Evolutionary conservation across 2,329 filamentous ascomycete genomes (phyloP), one percentile per base, ranked within the genome.

Genomic region (Xylariaceae sp.): DNA sequence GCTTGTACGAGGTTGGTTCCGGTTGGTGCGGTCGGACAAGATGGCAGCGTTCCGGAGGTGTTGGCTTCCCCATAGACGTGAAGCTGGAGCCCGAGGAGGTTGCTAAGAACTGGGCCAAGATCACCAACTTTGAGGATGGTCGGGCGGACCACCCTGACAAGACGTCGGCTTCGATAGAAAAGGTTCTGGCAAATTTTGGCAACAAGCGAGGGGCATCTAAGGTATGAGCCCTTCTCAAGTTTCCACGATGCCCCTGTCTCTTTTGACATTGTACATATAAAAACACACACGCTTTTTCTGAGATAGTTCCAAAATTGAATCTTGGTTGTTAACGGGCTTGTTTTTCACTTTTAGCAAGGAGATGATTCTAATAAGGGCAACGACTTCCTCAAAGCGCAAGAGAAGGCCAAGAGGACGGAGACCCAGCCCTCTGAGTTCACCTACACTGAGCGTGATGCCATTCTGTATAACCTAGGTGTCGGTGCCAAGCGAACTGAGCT

Each of bases 391-490:
- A 80, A 83, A 58, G 86, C 86, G 69, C 97, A 97, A 70, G 87
- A 92, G 78, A 83, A 86, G 69, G 81, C 86, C 52, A 83, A 92
- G 73, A 80, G 82, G 5, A 78, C 88, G 44, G 72, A 74, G 48
- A 64, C 71, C 9, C 58, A 64, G 8, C 88, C 89, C 55, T 90
- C 89, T 57, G 84, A 89, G 69, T 97, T 90, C 78, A 82, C 81
- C 64, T 97, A 92, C 72, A 86, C 88, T 65, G 92, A 97, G 72
- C 87, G 86, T 69, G 94, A 99, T 74, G 82, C 88, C 54, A 94
- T 96, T 69, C 88, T 99, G 53, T 99, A 99, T 83, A 97, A 97
- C 78, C 82, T 99, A 48, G 93, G 93, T 61, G 76, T 99, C 62
- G 94, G 94, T 59, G 92, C 93, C 66, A 97, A 96, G 81, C 87